Percentiles rank a stretch among this genome's conserved stretches.
phyloP scores from a whole-genome alignment of 2,329 filamentous ascomycete genomes.

The Talaromyces piceae region DNA sequence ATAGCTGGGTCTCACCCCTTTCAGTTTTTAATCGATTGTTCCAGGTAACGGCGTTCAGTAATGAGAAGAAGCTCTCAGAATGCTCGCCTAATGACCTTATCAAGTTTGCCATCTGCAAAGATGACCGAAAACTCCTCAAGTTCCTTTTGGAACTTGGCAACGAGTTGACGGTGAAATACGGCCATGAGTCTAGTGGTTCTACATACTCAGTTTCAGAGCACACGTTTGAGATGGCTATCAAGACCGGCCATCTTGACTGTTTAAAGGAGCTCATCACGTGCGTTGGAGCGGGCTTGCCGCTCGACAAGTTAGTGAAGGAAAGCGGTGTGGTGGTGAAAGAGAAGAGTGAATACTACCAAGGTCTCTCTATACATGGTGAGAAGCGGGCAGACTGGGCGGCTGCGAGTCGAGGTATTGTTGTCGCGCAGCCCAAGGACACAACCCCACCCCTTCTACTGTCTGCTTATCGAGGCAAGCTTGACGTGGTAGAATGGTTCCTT shows the following conservation, averaged over 20 bases:
- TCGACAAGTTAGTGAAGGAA: slow-evolving; percentile 59
- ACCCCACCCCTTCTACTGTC: slow-evolving; percentile 26
- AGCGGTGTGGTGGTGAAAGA: slow-evolving; percentile 56
- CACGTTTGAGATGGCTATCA: slow-evolving; percentile 37
- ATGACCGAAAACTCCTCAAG: slow-evolving; percentile 49
- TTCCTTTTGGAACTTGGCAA: slow-evolving; percentile 50
- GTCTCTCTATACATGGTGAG: slow-evolving; percentile 65
- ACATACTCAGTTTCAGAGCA: slow-evolving; percentile 14
- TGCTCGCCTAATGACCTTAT: slow-evolving; percentile 21
- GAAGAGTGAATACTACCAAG: slow-evolving; percentile 68
- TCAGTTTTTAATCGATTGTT: slow-evolving; percentile 42
- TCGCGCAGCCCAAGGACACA: background rate
- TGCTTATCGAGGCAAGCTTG: slow-evolving; percentile 46
- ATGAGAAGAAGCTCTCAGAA: background rate
- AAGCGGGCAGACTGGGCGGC: slow-evolving; percentile 69
- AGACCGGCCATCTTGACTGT: slow-evolving; percentile 27
- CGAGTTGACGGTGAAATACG: slow-evolving; percentile 11
- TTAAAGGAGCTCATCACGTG: slow-evolving; percentile 55
- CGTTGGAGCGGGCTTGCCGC: slow-evolving; percentile 61
- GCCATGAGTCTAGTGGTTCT: background rate
- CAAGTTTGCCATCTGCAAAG: slow-evolving; percentile 42
- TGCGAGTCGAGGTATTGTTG: slow-evolving; percentile 36
- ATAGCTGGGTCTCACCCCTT: slow-evolving; percentile 54
- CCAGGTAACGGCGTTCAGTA: slow-evolving; percentile 21
- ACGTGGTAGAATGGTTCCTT: slow-evolving; percentile 68